Base-by-base conservation (phyloP, 176 grass and related monocot species). In the Oryza meyeriana region DNA sequence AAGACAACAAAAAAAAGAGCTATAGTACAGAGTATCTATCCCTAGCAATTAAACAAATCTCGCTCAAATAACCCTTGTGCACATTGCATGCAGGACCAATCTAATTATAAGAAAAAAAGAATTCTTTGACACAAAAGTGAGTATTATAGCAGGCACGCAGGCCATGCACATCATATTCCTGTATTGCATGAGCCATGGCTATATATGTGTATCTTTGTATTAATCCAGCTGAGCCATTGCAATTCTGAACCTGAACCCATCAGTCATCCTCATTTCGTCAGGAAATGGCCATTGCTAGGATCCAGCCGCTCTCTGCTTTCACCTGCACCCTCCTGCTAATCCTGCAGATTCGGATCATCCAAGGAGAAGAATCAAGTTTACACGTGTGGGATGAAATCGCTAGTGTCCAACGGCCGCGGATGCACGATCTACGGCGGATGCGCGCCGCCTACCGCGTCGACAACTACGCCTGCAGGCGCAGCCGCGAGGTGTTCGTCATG, bases 361-460 rank as follows among this genome's bases (percentile, higher is more conserved):
- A n/a, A n/a, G 13, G 13, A 45, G 42, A 14, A 45, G 71, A 79
- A 89, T 76, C 33, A 69, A 40, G 57, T 85, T n/a, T 97, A 89
- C 84, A 93, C 94, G 10, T n/a, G 66, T 97, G 55, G 94, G 86
- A 91, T 93, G 91, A 97, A 91, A 76, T 97, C 91, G 0, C 83
- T 97, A 50, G 86, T 93, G 70, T 76, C 93, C 48, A 88, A 75
- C 65, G 84, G 86, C 6, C 84, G 89, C 12, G 94, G 91, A 13
- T 93, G 94, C 84, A 89, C 94, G 10, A 75, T 93, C 31, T 97
- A 93, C 50, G 87, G 90, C 72, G 18, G 85, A 91, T 24, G 91
- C 45, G 64, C 31, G 85, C 91, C n/a, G 88, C 69, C 26, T 97
- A 97, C 84, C 86, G 94, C 3, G 91, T 97, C 27, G 94, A 97